Conservation (phyloP, 257 asterid genomes). For the Plantago elongata region DNA sequence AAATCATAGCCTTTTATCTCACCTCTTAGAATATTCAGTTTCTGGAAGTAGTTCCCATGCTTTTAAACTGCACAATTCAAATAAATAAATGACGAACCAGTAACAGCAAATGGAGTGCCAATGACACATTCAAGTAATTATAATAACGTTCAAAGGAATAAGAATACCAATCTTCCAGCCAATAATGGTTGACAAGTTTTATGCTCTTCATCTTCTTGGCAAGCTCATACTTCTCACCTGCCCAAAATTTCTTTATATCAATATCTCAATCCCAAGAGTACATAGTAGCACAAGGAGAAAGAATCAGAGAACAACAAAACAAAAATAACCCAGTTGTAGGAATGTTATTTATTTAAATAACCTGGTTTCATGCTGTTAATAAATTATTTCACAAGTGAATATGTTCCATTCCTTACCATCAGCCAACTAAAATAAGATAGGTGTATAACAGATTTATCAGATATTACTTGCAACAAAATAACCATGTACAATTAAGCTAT, state of each 20-base stretch:
- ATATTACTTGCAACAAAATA: too few relatives aligned
- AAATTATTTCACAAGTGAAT: too few relatives aligned
- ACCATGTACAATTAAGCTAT: too few relatives aligned
- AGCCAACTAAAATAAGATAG: too few relatives aligned
- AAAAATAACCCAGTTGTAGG: neutral
- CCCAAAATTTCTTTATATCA: slow-evolving; percentile 9
- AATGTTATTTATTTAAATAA: too few relatives aligned
- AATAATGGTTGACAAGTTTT: slow-evolving; percentile 78
- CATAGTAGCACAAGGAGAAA: slow-evolving; percentile 8
- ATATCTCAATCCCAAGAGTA: neutral
- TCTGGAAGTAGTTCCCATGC: slow-evolving; percentile 93
- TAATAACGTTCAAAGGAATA: slow-evolving; percentile 18
- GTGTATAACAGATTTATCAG: too few relatives aligned
- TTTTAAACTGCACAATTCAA: slow-evolving; percentile 50
- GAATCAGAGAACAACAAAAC: slow-evolving; percentile 3
- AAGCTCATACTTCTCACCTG: slow-evolving; percentile 87
- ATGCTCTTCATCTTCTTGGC: slow-evolving; percentile 67
- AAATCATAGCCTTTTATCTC: slow-evolving; percentile 17
- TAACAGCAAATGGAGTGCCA: slow-evolving; percentile 1
- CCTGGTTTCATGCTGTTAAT: too few relatives aligned
- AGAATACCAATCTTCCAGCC: slow-evolving; percentile 89
- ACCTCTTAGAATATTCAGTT: slow-evolving; percentile 69
- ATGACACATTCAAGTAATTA: neutral
- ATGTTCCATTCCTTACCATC: too few relatives aligned
- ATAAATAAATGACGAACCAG: neutral